Conservation (phyloP, 2,329 filamentous ascomycete genomes). For the Ascochyta rabiei region DNA sequence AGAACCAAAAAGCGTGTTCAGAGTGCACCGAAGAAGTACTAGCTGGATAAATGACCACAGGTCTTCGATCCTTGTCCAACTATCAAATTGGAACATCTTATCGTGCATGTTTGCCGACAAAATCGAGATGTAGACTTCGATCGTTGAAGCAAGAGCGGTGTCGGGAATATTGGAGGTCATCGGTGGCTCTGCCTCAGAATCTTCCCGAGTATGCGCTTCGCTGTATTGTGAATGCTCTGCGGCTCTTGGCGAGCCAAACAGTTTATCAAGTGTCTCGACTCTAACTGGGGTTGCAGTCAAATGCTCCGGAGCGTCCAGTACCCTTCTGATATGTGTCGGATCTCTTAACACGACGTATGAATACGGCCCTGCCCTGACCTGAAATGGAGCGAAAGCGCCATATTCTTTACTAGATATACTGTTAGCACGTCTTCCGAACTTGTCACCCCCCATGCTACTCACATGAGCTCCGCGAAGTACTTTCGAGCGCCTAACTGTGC, state of each 20-base stretch:
- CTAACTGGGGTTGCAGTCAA: slow-evolving; percentile 1
- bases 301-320: slow-evolving; percentile 20
- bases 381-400: slow-evolving; percentile 30
- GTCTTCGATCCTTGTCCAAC: slow-evolving; percentile 41
- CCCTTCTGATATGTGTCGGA: slow-evolving; percentile 27
- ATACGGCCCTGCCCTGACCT: slow-evolving; percentile 25
- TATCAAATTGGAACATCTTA: slow-evolving; percentile 38
- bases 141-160: slow-evolving; percentile 6
- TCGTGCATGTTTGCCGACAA: slow-evolving; percentile 33
- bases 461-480: slow-evolving; percentile 36
- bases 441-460: not conserved
- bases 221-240: slow-evolving; percentile 10
- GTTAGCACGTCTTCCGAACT: slow-evolving; percentile 4
- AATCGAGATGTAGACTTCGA: slow-evolving; percentile 27
- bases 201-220: not conserved
- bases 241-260: slow-evolving; percentile 20
- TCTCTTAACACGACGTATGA: slow-evolving; percentile 32
- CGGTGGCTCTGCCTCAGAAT: slow-evolving; percentile 1
- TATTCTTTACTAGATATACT: slow-evolving; percentile 28
- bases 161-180: slow-evolving; percentile 21
- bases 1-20: slow-evolving; percentile 34
- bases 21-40: slow-evolving; percentile 32
- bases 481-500: slow-evolving; percentile 25
- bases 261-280: slow-evolving; percentile 19
- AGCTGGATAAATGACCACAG: slow-evolving; percentile 39